Conservation (phyloP, 1,284 basidiomycete species). For the Stereum hirsutum region DNA sequence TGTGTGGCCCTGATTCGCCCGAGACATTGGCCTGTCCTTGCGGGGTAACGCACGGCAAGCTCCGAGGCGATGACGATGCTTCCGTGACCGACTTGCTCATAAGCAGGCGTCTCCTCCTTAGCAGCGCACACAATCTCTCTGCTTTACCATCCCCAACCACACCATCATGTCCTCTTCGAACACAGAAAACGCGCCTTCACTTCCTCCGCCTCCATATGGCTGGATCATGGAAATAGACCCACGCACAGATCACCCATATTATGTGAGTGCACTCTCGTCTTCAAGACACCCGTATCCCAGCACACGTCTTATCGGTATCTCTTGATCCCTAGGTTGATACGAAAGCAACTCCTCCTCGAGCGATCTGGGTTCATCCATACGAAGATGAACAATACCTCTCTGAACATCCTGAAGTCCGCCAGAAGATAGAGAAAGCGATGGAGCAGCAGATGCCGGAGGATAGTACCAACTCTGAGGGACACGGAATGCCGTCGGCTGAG, state of each 20-base stretch:
- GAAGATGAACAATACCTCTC: slow-evolving; percentile 54
- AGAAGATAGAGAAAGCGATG: slow-evolving; percentile 19
- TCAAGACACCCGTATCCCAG: background rate
- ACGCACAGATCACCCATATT: slow-evolving; percentile 33
- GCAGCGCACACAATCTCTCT: background rate
- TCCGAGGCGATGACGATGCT: no score
- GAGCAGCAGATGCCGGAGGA: background rate
- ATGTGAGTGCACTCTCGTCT: slow-evolving; percentile 19
- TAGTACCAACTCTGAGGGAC: no score
- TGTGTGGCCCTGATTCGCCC: no score
- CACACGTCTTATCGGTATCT: slow-evolving; percentile 8
- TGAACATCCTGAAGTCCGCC: slow-evolving; percentile 41
- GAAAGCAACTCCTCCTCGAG: slow-evolving; percentile 47
- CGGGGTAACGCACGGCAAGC: no score
- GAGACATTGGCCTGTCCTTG: no score
- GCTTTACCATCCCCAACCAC: background rate
- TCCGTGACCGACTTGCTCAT: background rate
- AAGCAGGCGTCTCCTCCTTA: background rate
- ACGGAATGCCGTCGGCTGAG: slow-evolving; percentile 10
- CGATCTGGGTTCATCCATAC: slow-evolving; percentile 65
- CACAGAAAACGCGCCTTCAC: background rate
- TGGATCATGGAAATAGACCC: slow-evolving; percentile 52
- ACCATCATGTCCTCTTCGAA: background rate
- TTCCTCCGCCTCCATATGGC: slow-evolving; percentile 38
- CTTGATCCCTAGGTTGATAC: slow-evolving; percentile 50